Base-by-base conservation (phyloP, 352 stramenopile genomes). In the Globisporangium paroecandrum region DNA sequence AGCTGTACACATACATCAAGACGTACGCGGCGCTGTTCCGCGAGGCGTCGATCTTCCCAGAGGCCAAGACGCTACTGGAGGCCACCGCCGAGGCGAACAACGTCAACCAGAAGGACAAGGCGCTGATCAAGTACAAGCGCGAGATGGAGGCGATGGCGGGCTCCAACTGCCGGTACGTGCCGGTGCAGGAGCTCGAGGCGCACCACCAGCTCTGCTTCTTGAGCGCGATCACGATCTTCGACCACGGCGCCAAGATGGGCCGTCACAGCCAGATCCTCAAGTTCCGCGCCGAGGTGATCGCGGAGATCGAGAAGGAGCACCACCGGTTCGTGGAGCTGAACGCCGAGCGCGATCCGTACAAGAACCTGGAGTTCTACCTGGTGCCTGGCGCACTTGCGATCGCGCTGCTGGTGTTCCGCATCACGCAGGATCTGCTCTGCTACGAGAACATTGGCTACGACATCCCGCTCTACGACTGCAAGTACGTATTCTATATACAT, bases 11-110 rank as follows among this genome's bases (percentile, higher is more conserved):
- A 49, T 99, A 98, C 78, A 98, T 99, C 70, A 96, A 98, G 70
- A 94, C 92, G 29, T 99, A 99, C 77, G 96, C 96, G 12, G 81
- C 89, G 57, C 89, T 99, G 46, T 99, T 99, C 88, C 85, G 95
- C 27, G 89, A 97, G 60, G 97, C 94, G 24, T 95, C 91, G 10
- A 94, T 97, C 61, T 99, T 99, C 75, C 97, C 97, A 0, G 94
- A 99, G 73, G 97, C 97, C 4, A 97, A 98, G 81, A 99, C 97
- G 36, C 82, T 99, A 73, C 76, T 99, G 22, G 96, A 98, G 68
- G 97, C 98, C 6, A 99, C 97, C 7, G 95, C 97, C 0, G 88
- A 97, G 68, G 97, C 97, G 27, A 99, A 99, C 84, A 99, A 99
- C 73, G 83, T 93, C 43, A 99, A 99, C 81, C 89, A 90, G 77